Conservation (phyloP, 202 grass and related monocot genomes). For the Schoenoplectus triqueter region DNA sequence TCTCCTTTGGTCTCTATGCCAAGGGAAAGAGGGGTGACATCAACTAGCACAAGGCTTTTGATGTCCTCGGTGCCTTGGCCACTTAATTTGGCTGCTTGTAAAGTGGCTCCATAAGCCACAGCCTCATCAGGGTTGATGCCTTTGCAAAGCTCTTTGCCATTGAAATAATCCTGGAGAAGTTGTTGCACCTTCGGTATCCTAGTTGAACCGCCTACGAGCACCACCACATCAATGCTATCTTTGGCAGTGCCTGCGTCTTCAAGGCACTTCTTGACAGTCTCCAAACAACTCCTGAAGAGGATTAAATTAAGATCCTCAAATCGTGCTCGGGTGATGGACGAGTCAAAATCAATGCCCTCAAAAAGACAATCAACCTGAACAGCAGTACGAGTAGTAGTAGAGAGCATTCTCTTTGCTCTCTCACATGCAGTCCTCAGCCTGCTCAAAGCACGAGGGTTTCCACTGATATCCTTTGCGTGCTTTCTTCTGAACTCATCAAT, state of each 20-base stretch:
- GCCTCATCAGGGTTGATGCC: background rate
- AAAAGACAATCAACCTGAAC: background rate
- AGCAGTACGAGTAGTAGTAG: background rate
- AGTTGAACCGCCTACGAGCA: conserved; percentile 8
- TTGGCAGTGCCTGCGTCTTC: background rate
- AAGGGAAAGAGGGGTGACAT: conserved; percentile 19
- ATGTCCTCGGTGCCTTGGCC: background rate
- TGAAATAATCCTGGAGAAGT: conserved; percentile 18
- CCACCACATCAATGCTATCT: conserved; percentile 11
- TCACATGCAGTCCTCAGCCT: conserved; percentile 15
- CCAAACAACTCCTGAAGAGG: conserved; percentile 17
- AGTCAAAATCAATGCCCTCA: background rate
- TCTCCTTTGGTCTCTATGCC: background rate
- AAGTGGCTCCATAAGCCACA: conserved; percentile 2
- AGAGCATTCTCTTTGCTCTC: conserved; percentile 18
- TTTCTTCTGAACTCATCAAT: background rate
- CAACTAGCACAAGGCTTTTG: background rate
- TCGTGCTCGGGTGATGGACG: background rate
- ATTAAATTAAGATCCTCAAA: conserved; percentile 11
- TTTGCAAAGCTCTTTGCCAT: conserved; percentile 27
- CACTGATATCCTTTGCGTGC: background rate
- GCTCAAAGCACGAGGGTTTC: background rate
- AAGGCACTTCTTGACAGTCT: conserved; percentile 12
- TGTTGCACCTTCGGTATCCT: conserved; percentile 13
- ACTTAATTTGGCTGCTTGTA: conserved; percentile 27